These are phyloP conservation scores for Wickerhamomyces canadensis DNA, from an alignment of 805 yeast genomes.

Conservation along the genomic window DNA sequence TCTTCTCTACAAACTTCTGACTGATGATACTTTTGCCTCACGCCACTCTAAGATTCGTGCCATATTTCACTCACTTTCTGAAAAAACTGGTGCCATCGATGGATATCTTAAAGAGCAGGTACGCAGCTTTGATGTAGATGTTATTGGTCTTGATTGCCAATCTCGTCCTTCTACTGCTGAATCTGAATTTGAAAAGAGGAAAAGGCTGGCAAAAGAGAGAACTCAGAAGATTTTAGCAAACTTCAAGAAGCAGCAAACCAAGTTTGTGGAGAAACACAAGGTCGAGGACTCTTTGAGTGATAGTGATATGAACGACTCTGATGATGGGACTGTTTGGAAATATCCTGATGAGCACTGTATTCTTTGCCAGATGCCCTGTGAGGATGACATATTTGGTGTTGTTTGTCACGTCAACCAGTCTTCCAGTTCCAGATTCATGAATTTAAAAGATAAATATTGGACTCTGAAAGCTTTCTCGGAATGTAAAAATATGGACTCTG, in stretches of 20 bases:
- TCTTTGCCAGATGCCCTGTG: slow-evolving; percentile 71
- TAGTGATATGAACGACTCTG: slow-evolving; percentile 35
- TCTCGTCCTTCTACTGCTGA: slow-evolving; percentile 3
- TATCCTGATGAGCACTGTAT: slow-evolving; percentile 76
- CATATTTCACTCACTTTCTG: slow-evolving; percentile 34
- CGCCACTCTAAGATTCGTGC: slow-evolving; percentile 54
- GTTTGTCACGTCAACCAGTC: slow-evolving; percentile 55
- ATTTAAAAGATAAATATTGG: slow-evolving; percentile 62
- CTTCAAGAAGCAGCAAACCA: slow-evolving; percentile 72
- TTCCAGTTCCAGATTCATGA: slow-evolving; percentile 57
- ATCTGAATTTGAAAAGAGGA: slow-evolving; percentile 51
- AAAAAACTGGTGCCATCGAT: slow-evolving; percentile 25
- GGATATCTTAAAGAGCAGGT: slow-evolving; percentile 31
- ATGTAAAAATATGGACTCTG: slow-evolving; percentile 11
- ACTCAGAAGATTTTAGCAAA: slow-evolving; percentile 70
- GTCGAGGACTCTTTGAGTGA: slow-evolving; percentile 23
- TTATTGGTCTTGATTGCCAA: slow-evolving; percentile 6
- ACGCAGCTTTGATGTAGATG: slow-evolving; percentile 25
- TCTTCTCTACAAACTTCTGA: slow-evolving; percentile 35
- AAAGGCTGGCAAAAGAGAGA: slow-evolving; percentile 62
- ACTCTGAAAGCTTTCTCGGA: slow-evolving; percentile 57
- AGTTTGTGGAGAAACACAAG: slow-evolving; percentile 55
- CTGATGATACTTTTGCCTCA: slow-evolving; percentile 32
- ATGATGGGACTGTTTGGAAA: slow-evolving; percentile 43
- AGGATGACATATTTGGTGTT: slow-evolving; percentile 70